phyloP scores from a whole-genome alignment of 306 rosid genomes.

The Citrullus mucosospermus region DNA sequence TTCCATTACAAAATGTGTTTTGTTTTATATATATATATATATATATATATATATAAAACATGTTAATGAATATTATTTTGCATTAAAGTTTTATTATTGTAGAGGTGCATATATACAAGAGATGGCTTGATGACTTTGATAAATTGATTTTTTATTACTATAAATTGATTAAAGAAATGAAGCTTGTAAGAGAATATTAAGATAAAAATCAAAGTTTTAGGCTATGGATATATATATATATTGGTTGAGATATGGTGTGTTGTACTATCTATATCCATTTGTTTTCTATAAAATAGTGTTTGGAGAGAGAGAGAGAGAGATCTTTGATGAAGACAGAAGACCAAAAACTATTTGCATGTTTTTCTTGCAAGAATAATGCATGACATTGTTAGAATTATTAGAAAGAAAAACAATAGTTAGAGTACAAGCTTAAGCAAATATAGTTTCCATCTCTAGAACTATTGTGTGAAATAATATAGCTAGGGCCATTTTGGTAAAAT shows the following conservation, averaged over 20 bases:
- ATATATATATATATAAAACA: too few species aligned
- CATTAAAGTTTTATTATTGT: too few species aligned
- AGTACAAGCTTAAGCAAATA: background rate
- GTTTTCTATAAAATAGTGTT: background rate
- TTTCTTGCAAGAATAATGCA: slow-evolving; percentile 5
- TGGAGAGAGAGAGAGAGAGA: too few species aligned
- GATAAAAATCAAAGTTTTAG: background rate
- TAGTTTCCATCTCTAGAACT: background rate
- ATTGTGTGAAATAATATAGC: background rate
- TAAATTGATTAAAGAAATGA: background rate
- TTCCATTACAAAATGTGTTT: background rate
- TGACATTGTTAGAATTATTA: background rate
- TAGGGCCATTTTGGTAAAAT: background rate
- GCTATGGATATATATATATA: background rate
- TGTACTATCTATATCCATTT: background rate
- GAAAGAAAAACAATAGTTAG: background rate
- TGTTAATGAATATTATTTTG: too few species aligned
- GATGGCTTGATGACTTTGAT: background rate
- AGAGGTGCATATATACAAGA: background rate
- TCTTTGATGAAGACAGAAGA: background rate
- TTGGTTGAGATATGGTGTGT: background rate
- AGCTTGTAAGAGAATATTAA: background rate
- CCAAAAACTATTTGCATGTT: background rate
- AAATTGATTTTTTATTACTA: background rate
- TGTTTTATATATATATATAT: too few species aligned